Evolutionary conservation across 2,329 filamentous ascomycete species (phyloP), one percentile per base, ranked within the genome.

Genomic region (Aspergillus japonicus): DNA sequence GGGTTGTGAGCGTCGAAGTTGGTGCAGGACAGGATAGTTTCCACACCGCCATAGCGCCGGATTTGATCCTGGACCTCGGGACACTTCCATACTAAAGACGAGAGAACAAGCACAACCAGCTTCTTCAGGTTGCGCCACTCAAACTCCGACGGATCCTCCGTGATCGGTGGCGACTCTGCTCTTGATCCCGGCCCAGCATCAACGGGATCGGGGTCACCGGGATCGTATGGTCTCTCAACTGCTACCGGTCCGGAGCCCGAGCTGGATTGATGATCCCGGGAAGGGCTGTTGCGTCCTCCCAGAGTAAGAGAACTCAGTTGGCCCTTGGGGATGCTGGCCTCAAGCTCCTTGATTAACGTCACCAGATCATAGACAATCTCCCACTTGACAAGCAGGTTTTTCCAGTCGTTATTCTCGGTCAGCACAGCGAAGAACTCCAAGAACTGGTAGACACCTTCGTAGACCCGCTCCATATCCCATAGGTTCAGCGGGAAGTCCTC

Each of bases 391-490:
- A 98, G 84, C 63, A 96, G 88, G 47, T 87, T 84, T 63, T 96
- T 91, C 81, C 92, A 92, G 54, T 91, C 89, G 48, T 88, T 84
- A 68, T 94, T 89, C 70, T 96, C 93, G 0, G 91, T 92, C 29
- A 96, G 85, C 0, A 95, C 93, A 16, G 90, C 92, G 56, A 97
- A 89, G 73, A 98, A 96, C 68, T 97, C 93, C 1, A 98, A 85
- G 71, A 96, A 96, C 74, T 97, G 93, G 54, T 93, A 92, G 1
- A 98, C 86, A 0, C 94, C 94, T 70, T 98, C 94, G 73, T 96
- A 96, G 60, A 96, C 94, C 14, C 94, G 87, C 73, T 98, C 94
- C 89, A 98, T 96, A 69, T 98, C 94, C 94, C 94, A 98, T 50
- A 92, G 85, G 69, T 98, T 96, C 1, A 97, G 87, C 0, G 94